phyloP scores from a whole-genome alignment of 495 filamentous ascomycete species.

The Hyaloscypha variabilis region DNA sequence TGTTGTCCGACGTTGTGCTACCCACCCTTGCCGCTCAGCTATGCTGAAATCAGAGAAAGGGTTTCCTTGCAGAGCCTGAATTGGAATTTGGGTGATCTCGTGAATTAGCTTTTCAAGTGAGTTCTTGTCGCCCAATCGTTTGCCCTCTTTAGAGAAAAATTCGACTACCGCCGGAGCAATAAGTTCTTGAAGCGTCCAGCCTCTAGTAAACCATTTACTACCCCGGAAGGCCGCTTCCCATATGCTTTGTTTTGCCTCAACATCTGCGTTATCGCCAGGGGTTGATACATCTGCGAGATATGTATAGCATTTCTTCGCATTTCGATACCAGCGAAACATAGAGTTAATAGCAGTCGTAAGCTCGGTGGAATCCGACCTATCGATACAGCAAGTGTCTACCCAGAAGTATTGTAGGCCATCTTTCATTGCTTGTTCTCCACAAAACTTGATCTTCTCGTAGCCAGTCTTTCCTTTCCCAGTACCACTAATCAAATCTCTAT shows the following conservation, averaged over 20 bases:
- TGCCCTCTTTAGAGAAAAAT: conserved; percentile 3
- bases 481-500: too few relatives aligned
- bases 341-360: conserved; percentile 1
- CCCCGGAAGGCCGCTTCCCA: conserved; percentile 5
- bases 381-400: conserved; percentile 1
- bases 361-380: background rate
- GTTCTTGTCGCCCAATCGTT: background rate
- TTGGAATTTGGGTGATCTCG: background rate
- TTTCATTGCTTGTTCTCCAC: background rate
- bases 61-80: background rate
- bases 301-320: background rate
- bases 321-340: conserved; percentile 9
- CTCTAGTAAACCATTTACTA: background rate
- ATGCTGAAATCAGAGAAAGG: conserved; percentile 1
- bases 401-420: conserved; percentile 1
- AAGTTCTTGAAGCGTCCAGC: conserved; percentile 1
- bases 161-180: background rate
- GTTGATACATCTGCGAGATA: background rate
- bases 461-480: background rate
- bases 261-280: background rate
- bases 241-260: background rate
- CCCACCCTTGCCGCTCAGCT: background rate
- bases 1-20: background rate
- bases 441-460: conserved; percentile 4
- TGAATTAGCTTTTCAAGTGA: background rate